Conservation (phyloP, 139 green algal species). For the Chlorella sp. region DNA sequence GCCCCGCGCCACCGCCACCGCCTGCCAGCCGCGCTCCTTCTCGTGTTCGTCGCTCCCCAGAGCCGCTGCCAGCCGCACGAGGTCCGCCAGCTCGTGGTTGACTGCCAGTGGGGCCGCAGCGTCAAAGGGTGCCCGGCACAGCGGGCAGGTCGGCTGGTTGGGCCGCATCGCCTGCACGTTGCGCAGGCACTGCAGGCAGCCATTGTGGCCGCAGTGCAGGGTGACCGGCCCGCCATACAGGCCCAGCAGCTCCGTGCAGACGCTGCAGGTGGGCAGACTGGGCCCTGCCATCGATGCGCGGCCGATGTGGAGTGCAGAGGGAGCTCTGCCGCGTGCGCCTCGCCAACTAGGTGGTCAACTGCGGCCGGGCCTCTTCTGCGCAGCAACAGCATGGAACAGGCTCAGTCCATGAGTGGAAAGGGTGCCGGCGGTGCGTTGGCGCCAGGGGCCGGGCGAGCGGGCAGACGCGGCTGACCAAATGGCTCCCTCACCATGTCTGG, state of each 20-base stretch:
- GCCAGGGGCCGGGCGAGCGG: no score
- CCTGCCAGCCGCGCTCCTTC: constrained; percentile 63
- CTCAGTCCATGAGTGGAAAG: no score
- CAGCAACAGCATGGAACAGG: no score
- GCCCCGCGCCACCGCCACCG: constrained; percentile 33
- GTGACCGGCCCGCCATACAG: constrained; percentile 59
- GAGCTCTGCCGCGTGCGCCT: no score
- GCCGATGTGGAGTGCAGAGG: no score
- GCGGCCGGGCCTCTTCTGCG: no score
- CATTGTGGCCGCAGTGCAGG: constrained; percentile 74
- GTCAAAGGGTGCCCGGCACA: constrained; percentile 61
- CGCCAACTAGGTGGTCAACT: no score
- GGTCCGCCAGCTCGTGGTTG: constrained; percentile 65
- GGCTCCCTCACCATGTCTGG: no score
- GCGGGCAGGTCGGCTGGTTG: constrained; percentile 59
- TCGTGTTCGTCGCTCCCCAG: constrained; percentile 55
- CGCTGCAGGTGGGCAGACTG: constrained; percentile 49
- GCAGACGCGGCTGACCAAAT: no score
- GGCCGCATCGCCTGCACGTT: constrained; percentile 50
- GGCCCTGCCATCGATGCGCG: no score
- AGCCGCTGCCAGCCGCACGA: constrained; percentile 57
- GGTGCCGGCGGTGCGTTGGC: no score
- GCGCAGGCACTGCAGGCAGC: constrained; percentile 64
- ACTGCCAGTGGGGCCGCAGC: constrained; percentile 4
- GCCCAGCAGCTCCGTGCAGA: constrained; percentile 62